A percentile compares a stretch with the other conserved stretches of the same genome.
Evolutionary conservation across 2,329 filamentous ascomycete species (phyloP).

Genomic region (Aspergillus niger): DNA sequence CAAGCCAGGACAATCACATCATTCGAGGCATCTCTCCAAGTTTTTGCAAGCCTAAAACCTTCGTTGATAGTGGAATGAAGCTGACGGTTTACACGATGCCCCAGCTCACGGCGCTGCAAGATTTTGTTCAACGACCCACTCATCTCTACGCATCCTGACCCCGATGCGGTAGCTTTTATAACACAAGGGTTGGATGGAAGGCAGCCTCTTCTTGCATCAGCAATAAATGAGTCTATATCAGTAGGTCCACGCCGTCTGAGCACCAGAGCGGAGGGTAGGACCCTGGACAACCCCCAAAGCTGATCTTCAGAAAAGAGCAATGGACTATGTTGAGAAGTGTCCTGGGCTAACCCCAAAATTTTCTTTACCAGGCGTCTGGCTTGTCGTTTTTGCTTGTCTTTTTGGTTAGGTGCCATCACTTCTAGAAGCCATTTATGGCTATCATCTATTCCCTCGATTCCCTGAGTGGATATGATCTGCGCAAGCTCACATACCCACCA

Average conservation of each 20-base stretch:
- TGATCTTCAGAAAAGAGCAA: background rate
- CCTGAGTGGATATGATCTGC: constrained; percentile 8
- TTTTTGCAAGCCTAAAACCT: constrained; percentile 46
- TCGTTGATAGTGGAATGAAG: constrained; percentile 32
- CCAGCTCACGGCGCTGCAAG: constrained; percentile 35
- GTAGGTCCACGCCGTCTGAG: constrained; percentile 21
- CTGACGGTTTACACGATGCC: constrained; percentile 17
- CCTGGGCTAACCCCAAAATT: background rate
- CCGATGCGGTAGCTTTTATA: constrained; percentile 6
- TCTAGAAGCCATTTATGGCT: constrained; percentile 12
- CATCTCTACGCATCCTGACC: background rate
- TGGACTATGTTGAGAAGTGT: background rate
- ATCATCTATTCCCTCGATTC: constrained; percentile 12
- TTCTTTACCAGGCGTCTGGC: constrained; percentile 10
- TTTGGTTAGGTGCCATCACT: background rate
- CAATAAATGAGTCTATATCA: constrained; percentile 26
- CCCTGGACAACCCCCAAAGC: constrained; percentile 10
- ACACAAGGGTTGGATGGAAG: constrained; percentile 22
- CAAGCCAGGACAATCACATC: constrained; percentile 61
- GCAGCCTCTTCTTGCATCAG: constrained; percentile 22
- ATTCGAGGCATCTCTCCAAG: constrained; percentile 60
- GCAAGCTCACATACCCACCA: constrained; percentile 16
- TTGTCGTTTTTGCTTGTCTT: background rate
- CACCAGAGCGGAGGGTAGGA: constrained; percentile 13
- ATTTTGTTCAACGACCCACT: constrained; percentile 16